Conservation (phyloP, 768 basidiomycete species). For the Suillus cothurnatus region DNA sequence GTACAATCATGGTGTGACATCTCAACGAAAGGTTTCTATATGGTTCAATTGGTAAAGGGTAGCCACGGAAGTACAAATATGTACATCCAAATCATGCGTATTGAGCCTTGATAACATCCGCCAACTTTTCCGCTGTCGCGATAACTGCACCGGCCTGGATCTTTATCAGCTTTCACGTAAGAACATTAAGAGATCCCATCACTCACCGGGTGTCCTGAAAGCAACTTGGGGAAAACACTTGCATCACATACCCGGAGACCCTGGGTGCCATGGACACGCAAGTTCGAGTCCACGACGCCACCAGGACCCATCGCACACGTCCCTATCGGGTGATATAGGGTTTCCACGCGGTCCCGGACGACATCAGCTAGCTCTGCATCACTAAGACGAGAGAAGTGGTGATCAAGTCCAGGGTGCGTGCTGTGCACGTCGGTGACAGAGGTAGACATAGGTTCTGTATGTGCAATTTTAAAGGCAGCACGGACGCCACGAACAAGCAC, state of each 20-base stretch:
- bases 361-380: slow-evolving; percentile 38
- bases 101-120: slow-evolving; percentile 35
- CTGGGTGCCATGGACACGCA: slow-evolving; percentile 41
- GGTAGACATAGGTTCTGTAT: slow-evolving; percentile 38
- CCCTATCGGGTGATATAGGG: slow-evolving; percentile 46
- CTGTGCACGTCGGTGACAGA: slow-evolving; percentile 36
- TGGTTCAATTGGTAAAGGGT: not conserved
- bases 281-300: slow-evolving; percentile 41
- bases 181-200: not conserved
- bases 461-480: slow-evolving; percentile 39
- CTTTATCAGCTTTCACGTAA: not conserved
- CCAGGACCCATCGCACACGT: slow-evolving; percentile 12
- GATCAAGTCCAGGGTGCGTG: slow-evolving; percentile 38
- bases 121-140: slow-evolving; percentile 39
- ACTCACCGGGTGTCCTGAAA: slow-evolving; percentile 41
- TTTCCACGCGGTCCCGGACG: slow-evolving; percentile 39
- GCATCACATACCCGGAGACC: slow-evolving; percentile 44
- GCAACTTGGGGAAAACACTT: slow-evolving; percentile 39
- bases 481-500: slow-evolving; percentile 42
- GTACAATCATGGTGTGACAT: not conserved
- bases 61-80: not conserved
- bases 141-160: slow-evolving; percentile 30
- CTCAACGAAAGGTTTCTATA: not conserved
- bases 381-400: slow-evolving; percentile 34
- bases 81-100: slow-evolving; percentile 8